phyloP scores from a whole-genome alignment of 202 grass and related monocot genomes.

The Zizania palustris region DNA sequence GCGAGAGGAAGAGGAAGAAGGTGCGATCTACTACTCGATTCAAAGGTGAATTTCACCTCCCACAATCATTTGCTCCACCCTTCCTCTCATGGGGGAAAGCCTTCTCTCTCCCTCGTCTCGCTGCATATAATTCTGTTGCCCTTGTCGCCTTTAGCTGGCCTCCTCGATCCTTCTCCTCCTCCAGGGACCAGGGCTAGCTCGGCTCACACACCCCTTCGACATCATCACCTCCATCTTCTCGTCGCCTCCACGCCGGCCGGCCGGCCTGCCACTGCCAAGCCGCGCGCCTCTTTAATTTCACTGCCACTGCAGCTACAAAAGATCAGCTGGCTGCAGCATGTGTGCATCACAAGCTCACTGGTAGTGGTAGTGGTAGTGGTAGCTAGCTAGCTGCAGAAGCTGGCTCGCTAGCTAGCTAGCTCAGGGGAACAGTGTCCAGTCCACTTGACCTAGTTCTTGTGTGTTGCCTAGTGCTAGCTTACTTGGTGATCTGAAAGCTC shows the following conservation, averaged over 20 bases:
- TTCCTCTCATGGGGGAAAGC: background rate
- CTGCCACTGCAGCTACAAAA: conserved; percentile 26
- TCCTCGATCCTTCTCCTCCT: background rate
- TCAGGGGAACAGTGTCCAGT: no score
- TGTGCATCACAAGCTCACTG: background rate
- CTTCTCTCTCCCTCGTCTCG: background rate
- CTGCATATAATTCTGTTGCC: conserved; percentile 77
- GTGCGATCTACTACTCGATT: no score
- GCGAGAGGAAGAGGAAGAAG: no score
- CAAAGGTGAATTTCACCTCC: background rate
- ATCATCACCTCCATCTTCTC: conserved; percentile 63
- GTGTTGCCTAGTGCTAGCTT: background rate
- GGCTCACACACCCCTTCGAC: conserved; percentile 24
- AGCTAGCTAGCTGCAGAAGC: background rate
- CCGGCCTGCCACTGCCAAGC: background rate
- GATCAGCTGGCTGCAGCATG: background rate
- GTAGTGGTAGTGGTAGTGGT: background rate
- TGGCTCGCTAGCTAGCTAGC: background rate
- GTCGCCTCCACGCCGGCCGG: conserved; percentile 47
- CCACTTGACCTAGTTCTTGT: background rate
- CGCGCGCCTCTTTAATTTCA: conserved; percentile 32
- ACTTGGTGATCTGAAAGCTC: background rate
- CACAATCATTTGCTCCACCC: conserved; percentile 51
- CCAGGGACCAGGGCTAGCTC: no score
- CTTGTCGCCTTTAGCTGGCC: conserved; percentile 38